Evolutionary conservation across 208 protist genomes (phyloP).

Genomic region (Phytomonas francai): DNA sequence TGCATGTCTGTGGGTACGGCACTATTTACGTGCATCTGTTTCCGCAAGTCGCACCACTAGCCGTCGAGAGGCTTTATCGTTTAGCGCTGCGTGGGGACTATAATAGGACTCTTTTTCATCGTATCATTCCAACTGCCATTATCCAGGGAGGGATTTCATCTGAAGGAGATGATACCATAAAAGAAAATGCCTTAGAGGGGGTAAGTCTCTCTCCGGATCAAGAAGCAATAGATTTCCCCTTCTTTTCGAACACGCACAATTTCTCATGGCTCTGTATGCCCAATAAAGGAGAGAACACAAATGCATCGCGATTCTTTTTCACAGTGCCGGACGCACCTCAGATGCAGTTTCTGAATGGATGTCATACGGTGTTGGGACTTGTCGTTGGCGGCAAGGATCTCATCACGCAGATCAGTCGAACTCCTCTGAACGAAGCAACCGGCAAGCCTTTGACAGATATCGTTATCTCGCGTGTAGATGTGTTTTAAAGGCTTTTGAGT

Average conservation of each 20-base stretch:
- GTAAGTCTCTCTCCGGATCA: conserved; percentile 92
- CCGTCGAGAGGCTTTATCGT: conserved; percentile 94
- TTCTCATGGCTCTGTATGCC: conserved; percentile 79
- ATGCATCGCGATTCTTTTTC: conserved; percentile 90
- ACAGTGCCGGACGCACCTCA: conserved; percentile 40
- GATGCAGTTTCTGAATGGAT: conserved; percentile 80
- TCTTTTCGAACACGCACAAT: conserved; percentile 43
- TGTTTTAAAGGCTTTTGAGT: conserved; percentile 11
- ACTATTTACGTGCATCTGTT: conserved; percentile 83
- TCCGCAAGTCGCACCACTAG: conserved; percentile 86
- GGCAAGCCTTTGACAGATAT: conserved; percentile 44
- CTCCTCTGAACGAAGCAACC: conserved; percentile 23
- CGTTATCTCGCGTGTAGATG: conserved; percentile 45
- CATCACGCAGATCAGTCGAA: conserved; percentile 40
- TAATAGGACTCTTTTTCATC: conserved; percentile 92
- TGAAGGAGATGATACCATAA: conserved; percentile 91
- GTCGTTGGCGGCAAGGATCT: conserved; percentile 65
- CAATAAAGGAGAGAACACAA: conserved; percentile 77
- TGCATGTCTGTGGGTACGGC: conserved; percentile 47
- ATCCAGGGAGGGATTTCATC: conserved; percentile 94
- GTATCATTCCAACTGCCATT: conserved; percentile 92
- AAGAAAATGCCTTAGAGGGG: conserved; percentile 71
- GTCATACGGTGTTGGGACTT: conserved; percentile 93
- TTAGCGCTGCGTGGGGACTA: conserved; percentile 89
- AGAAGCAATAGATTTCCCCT: conserved; percentile 42